phyloP scores from a whole-genome alignment of 768 basidiomycete genomes.

The Fomitopsis pulvina region DNA sequence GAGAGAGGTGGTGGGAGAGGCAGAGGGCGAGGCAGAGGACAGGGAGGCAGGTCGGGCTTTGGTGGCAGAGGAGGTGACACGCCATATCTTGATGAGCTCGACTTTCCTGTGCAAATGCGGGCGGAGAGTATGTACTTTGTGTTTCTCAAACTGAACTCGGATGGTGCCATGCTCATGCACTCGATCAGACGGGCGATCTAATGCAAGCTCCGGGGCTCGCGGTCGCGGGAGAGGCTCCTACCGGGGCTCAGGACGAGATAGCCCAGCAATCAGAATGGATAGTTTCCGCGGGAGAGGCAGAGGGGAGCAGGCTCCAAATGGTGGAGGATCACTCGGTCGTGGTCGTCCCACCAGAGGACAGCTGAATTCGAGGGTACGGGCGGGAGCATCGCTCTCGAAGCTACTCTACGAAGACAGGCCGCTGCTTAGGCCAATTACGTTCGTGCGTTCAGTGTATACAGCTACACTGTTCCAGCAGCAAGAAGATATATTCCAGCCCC shows the following conservation, averaged over 20 bases:
- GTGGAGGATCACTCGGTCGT: conserved; percentile 7
- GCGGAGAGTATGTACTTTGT: conserved; percentile 20
- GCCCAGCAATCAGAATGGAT: conserved; percentile 8
- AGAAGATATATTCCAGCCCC: conserved; percentile 55
- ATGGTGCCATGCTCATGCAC: conserved; percentile 6
- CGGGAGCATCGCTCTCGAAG: conserved; percentile 47
- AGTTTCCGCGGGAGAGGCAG: conserved; percentile 22
- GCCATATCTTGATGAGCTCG: conserved; percentile 14
- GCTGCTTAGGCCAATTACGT: conserved; percentile 57
- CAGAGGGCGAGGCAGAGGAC: conserved; percentile 10
- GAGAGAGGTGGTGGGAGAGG: conserved; percentile 17
- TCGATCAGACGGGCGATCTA: neutral
- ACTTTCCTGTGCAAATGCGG: conserved; percentile 26
- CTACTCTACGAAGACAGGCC: conserved; percentile 54
- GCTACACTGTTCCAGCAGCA: conserved; percentile 45
- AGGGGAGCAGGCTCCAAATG: conserved; percentile 11
- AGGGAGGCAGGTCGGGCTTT: conserved; percentile 22
- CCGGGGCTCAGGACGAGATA: conserved; percentile 5
- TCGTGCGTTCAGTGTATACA: conserved; percentile 54
- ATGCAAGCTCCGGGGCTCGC: conserved; percentile 16
- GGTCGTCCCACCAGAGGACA: conserved; percentile 15
- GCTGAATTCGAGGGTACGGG: conserved; percentile 23
- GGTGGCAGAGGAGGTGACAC: conserved; percentile 19
- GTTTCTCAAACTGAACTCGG: conserved; percentile 12
- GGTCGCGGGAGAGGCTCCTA: conserved; percentile 10